phyloP scores from a whole-genome alignment of 2,329 filamentous ascomycete genomes.

The Ustilaginoidea virens region DNA sequence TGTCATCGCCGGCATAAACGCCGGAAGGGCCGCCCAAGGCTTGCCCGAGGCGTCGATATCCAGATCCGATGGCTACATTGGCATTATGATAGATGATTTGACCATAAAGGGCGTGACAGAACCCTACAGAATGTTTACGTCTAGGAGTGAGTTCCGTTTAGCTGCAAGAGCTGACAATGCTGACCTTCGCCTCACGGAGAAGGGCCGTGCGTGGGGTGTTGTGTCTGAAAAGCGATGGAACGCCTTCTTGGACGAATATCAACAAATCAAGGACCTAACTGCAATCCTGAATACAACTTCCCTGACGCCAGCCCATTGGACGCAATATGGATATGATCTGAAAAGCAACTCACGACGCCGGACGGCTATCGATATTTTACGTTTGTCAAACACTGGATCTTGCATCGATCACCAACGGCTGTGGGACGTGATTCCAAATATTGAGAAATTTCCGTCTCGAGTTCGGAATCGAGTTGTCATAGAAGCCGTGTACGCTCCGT shows the following conservation, averaged over 20 bases:
- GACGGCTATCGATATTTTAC: slow-evolving; percentile 66
- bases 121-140: slow-evolving; percentile 97
- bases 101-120: slow-evolving; percentile 94
- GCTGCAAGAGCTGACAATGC: slow-evolving; percentile 87
- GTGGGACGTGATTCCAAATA: slow-evolving; percentile 37
- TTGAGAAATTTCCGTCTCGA: slow-evolving; percentile 35
- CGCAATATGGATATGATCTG: slow-evolving; percentile 50
- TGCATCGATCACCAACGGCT: slow-evolving; percentile 36
- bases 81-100: slow-evolving; percentile 96
- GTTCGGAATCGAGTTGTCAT: slow-evolving; percentile 60
- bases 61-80: slow-evolving; percentile 85
- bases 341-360: slow-evolving; percentile 51
- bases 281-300: slow-evolving; percentile 40
- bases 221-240: slow-evolving; percentile 69
- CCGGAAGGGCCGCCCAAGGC: slow-evolving; percentile 60
- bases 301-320: slow-evolving; percentile 51
- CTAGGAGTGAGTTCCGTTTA: slow-evolving; percentile 89
- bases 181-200: slow-evolving; percentile 67
- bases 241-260: slow-evolving; percentile 47
- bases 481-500: slow-evolving; percentile 76
- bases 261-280: slow-evolving; percentile 53
- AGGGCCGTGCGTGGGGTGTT: slow-evolving; percentile 61
- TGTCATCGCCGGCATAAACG: slow-evolving; percentile 84
- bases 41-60: slow-evolving; percentile 53
- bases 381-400: slow-evolving; percentile 40